phyloP scores from a whole-genome alignment of 2,329 filamentous ascomycete species.

The Biscogniauxia sp. region DNA sequence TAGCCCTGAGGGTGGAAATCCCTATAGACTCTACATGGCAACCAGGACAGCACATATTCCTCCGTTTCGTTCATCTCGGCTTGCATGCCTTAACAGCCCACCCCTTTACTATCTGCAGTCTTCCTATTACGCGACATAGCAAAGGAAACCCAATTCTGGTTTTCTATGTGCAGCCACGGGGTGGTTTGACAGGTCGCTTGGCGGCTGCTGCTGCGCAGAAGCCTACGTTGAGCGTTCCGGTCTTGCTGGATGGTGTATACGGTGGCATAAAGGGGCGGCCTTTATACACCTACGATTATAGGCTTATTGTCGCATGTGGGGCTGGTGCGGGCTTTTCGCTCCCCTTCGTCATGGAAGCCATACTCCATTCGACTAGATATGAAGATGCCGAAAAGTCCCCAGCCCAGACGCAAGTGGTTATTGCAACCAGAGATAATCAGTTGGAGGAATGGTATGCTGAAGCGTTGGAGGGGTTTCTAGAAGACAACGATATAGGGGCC shows the following conservation, averaged over 20 bases:
- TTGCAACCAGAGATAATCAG: conserved; percentile 30
- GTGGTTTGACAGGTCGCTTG: conserved; percentile 49
- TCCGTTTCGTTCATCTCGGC: conserved; percentile 49
- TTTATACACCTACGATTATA: conserved; percentile 38
- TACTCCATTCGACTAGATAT: conserved; percentile 12
- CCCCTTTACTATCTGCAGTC: conserved; percentile 55
- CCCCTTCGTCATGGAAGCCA: conserved; percentile 43
- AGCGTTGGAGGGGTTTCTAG: conserved; percentile 23
- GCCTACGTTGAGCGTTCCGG: conserved; percentile 38
- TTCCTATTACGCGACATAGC: conserved; percentile 31
- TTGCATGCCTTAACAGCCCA: conserved; percentile 45
- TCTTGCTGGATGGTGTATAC: conserved; percentile 59
- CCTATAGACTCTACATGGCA: conserved; percentile 45
- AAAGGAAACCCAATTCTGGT: conserved; percentile 38
- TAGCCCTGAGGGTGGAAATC: conserved; percentile 42
- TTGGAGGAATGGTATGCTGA: conserved; percentile 31
- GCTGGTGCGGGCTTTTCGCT: conserved; percentile 55
- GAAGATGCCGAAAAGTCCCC: not conserved
- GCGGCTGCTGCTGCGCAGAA: conserved; percentile 36
- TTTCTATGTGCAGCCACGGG: conserved; percentile 51
- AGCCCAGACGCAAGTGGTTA: conserved; percentile 24
- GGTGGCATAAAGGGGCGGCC: conserved; percentile 45
- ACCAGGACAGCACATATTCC: conserved; percentile 54
- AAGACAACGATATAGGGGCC: conserved; percentile 17
- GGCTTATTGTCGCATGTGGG: conserved; percentile 52